These are phyloP conservation scores for Penstemon barbatus DNA, from an alignment of 257 asterid genomes.

Conservation along the genomic window DNA sequence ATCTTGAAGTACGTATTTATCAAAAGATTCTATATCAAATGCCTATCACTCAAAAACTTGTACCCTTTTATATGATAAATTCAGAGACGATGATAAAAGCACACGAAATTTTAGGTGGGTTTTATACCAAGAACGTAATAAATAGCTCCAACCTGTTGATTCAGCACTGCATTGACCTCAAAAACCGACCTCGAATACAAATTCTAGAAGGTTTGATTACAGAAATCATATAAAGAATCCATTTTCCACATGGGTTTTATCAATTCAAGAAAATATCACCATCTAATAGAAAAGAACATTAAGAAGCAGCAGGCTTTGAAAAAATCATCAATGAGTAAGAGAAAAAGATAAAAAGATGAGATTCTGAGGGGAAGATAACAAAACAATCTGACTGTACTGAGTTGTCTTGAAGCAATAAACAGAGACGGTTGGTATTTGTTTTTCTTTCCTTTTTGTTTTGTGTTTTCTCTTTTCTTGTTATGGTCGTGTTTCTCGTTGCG, in stretches of 20 bases:
- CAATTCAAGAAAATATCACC: conserved; percentile 24
- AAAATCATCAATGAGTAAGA: conserved; percentile 33
- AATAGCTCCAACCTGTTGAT: conserved; percentile 19
- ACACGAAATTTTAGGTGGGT: conserved; percentile 22
- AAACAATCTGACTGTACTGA: conserved; percentile 4
- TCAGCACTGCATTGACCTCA: conserved; percentile 29
- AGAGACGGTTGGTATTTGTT: neutral
- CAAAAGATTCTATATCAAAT: conserved; percentile 23
- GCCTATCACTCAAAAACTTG: conserved; percentile 4
- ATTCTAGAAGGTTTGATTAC: conserved; percentile 23
- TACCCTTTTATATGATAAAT: conserved; percentile 12
- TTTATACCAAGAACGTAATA: conserved; percentile 20
- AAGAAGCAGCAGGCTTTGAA: conserved; percentile 28
- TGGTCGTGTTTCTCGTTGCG: neutral
- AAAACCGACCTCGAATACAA: conserved; percentile 28
- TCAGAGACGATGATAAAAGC: conserved; percentile 22
- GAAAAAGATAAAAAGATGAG: conserved; percentile 8
- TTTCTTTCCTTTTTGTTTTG: no score
- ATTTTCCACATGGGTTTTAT: conserved; percentile 31
- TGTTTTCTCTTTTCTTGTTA: neutral
- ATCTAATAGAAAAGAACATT: conserved; percentile 21
- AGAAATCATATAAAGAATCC: conserved; percentile 12
- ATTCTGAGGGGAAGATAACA: neutral
- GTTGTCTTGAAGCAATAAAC: conserved; percentile 15
- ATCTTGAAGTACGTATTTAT: neutral